These are phyloP conservation scores for Metarhizium robertsii DNA, from an alignment of 2,329 filamentous ascomycete species.

Conservation along the genomic window DNA sequence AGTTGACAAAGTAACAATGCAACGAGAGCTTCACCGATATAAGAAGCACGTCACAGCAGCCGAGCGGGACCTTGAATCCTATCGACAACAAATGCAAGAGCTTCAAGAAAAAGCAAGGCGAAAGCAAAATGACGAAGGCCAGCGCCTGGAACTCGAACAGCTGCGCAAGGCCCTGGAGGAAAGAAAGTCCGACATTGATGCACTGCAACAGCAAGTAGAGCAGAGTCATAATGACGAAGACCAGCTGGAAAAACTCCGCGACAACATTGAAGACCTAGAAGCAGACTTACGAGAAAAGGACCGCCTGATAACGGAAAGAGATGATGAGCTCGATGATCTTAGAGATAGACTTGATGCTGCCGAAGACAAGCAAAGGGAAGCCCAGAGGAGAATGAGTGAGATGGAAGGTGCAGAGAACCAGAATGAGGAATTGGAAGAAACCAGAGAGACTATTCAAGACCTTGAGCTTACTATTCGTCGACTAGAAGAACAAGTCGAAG, in stretches of 20 bases:
- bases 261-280: constrained; percentile 68
- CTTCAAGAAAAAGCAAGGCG: constrained; percentile 74
- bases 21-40: constrained; percentile 76
- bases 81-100: constrained; percentile 71
- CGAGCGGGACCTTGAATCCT: constrained; percentile 78
- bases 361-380: constrained; percentile 49
- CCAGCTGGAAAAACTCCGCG: constrained; percentile 57
- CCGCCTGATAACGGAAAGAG: constrained; percentile 59
- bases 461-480: constrained; percentile 45
- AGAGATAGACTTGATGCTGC: constrained; percentile 43
- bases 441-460: constrained; percentile 48
- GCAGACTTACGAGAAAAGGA: constrained; percentile 69
- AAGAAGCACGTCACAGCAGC: constrained; percentile 75
- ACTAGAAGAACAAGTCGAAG: constrained; percentile 44
- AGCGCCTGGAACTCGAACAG: constrained; percentile 51
- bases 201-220: constrained; percentile 50
- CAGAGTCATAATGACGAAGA: constrained; percentile 46
- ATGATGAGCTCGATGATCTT: constrained; percentile 65
- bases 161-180: constrained; percentile 48
- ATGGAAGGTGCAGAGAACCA: constrained; percentile 47
- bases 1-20: constrained; percentile 82
- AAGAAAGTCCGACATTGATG: constrained; percentile 50
- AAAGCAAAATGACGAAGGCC: constrained; percentile 62
- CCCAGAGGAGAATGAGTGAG: constrained; percentile 39
- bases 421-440: constrained; percentile 43